Evolutionary conservation across 176 grass and related monocot species (phyloP).

Genomic region (Dactylis glomerata): DNA sequence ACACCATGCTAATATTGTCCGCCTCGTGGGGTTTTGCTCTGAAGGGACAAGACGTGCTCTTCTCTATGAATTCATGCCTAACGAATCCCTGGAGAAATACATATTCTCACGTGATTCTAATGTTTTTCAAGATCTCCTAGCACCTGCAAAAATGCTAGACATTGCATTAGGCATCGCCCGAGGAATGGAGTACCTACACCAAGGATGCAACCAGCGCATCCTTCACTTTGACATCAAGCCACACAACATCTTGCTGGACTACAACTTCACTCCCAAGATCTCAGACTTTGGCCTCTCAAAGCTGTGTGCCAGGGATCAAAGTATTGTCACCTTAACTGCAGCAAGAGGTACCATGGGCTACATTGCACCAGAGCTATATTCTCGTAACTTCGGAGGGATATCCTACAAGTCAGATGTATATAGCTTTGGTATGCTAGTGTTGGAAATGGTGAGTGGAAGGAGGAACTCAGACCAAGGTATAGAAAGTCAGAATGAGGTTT

Average conservation of each 20-base stretch:
- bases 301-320: neutral
- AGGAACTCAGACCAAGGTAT: neutral
- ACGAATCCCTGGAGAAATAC: constrained; percentile 49
- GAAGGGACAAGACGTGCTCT: neutral
- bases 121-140: neutral
- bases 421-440: neutral
- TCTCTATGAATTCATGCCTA: constrained; percentile 43
- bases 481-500: neutral
- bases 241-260: constrained; percentile 52
- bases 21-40: constrained; percentile 45
- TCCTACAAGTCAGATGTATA: neutral
- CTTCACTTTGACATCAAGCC: constrained; percentile 62
- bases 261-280: neutral
- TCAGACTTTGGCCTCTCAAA: neutral
- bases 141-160: neutral
- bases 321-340: neutral
- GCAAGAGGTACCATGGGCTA: neutral
- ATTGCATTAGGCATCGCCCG: neutral
- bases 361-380: neutral
- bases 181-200: neutral
- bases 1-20: constrained; percentile 57
- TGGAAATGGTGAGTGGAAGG: neutral
- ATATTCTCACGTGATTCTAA: constrained; percentile 19
- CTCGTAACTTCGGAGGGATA: neutral
- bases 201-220: neutral